These are phyloP conservation scores for Xylaria sp. DNA, from an alignment of 2,329 filamentous ascomycete genomes.

Conservation along the genomic window DNA sequence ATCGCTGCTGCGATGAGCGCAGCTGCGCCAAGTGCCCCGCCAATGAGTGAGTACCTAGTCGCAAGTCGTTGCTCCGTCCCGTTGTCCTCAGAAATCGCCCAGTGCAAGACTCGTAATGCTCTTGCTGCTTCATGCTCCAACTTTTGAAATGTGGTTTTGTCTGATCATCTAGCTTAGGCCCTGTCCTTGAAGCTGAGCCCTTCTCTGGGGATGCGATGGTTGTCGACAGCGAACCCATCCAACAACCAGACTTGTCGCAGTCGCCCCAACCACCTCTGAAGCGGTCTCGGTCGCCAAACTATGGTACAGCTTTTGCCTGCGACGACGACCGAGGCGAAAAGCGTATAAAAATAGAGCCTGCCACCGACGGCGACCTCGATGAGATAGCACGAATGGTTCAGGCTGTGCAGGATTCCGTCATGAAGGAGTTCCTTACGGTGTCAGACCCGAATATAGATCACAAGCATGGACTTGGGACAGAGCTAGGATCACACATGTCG, in stretches of 20 bases:
- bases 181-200: slow-evolving; percentile 40
- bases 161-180: slow-evolving; percentile 32
- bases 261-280: slow-evolving; percentile 36
- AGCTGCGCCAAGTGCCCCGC: slow-evolving; percentile 27
- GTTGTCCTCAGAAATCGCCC: neutral
- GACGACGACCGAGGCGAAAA: slow-evolving; percentile 38
- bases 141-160: no score
- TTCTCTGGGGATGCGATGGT: slow-evolving; percentile 33
- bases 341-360: slow-evolving; percentile 38
- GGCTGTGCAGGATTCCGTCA: slow-evolving; percentile 39
- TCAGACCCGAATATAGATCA: slow-evolving; percentile 13
- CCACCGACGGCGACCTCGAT: slow-evolving; percentile 23
- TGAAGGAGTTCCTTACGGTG: slow-evolving; percentile 35
- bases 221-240: slow-evolving; percentile 30
- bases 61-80: slow-evolving; percentile 1
- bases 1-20: slow-evolving; percentile 41
- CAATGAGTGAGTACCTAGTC: slow-evolving; percentile 34
- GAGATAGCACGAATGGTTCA: slow-evolving; percentile 41
- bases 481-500: neutral
- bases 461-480: neutral
- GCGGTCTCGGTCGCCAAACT: slow-evolving; percentile 36
- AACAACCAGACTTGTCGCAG: neutral
- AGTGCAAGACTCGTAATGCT: neutral
- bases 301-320: slow-evolving; percentile 13
- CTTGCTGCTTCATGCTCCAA: neutral